These are phyloP conservation scores for Trichoderma sp. DNA, from an alignment of 2,329 filamentous ascomycete species.

Conservation along the genomic window DNA sequence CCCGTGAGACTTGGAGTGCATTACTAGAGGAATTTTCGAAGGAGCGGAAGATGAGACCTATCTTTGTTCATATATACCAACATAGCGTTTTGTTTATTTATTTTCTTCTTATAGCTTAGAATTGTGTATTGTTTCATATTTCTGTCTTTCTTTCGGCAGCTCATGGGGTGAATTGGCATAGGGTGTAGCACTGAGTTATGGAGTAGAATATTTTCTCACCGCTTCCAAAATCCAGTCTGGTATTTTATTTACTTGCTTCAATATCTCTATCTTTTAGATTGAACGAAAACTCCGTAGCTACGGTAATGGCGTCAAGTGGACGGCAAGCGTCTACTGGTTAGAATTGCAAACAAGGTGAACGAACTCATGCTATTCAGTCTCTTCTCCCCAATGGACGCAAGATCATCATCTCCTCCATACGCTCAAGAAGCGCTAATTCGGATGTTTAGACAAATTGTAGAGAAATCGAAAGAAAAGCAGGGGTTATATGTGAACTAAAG, in stretches of 20 bases:
- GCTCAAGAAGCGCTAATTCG: not conserved
- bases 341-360: not conserved
- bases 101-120: not conserved
- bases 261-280: not conserved
- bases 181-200: no score
- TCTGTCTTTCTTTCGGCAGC: rapidly evolving
- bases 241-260: not conserved
- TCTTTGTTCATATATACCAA: not conserved
- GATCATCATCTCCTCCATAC: not conserved
- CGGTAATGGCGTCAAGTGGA: not conserved
- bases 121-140: not conserved
- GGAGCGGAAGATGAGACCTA: not conserved
- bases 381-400: not conserved
- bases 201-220: not conserved
- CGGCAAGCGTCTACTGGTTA: not conserved
- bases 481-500: not conserved
- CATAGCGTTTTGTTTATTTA: not conserved
- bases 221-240: not conserved
- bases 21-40: not conserved
- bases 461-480: not conserved
- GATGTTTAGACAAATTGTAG: not conserved
- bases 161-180: not conserved
- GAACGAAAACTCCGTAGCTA: not conserved
- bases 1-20: not conserved
- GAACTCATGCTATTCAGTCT: not conserved